These are phyloP conservation scores for Rutstroemia sp. DNA, from an alignment of 2,329 filamentous ascomycete genomes.

Conservation along the genomic window DNA sequence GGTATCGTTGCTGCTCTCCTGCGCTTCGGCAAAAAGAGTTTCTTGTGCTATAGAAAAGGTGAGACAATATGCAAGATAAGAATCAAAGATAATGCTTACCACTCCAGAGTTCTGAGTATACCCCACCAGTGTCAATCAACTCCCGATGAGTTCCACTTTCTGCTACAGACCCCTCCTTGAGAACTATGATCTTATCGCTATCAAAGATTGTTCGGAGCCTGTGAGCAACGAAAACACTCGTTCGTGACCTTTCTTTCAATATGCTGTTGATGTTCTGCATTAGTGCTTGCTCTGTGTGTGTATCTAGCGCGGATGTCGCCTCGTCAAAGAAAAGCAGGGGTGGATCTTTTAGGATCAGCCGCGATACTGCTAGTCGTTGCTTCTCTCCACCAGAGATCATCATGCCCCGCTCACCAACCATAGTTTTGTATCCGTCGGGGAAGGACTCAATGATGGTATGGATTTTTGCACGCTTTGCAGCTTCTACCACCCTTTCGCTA, in stretches of 20 bases:
- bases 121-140: slow-evolving; percentile 67
- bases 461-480: slow-evolving; percentile 75
- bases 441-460: slow-evolving; percentile 75
- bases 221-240: slow-evolving; percentile 93
- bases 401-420: slow-evolving; percentile 87
- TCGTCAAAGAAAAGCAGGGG: slow-evolving; percentile 92
- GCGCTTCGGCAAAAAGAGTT: slow-evolving; percentile 41
- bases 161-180: slow-evolving; percentile 76
- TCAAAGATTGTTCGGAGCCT: slow-evolving; percentile 89
- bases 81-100: slow-evolving; percentile 42
- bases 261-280: slow-evolving; percentile 92
- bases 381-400: slow-evolving; percentile 97
- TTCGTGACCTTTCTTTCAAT: slow-evolving; percentile 77
- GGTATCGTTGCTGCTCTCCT: slow-evolving; percentile 33
- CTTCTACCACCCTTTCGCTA: slow-evolving; percentile 64
- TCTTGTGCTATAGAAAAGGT: slow-evolving; percentile 47
- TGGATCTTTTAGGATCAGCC: slow-evolving; percentile 81
- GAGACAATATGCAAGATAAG: slow-evolving; percentile 9
- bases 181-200: slow-evolving; percentile 84
- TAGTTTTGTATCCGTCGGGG: slow-evolving; percentile 83
- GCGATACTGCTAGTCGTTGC: slow-evolving; percentile 77
- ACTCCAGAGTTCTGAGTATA: slow-evolving; percentile 89
- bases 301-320: slow-evolving; percentile 86
- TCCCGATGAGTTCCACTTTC: slow-evolving; percentile 84
- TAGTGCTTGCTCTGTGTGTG: slow-evolving; percentile 85